Percentiles rank a stretch among this genome's conserved stretches.
Evolutionary conservation across 2,329 filamentous ascomycete species (phyloP).

Genomic region (Aspergillus sp.): DNA sequence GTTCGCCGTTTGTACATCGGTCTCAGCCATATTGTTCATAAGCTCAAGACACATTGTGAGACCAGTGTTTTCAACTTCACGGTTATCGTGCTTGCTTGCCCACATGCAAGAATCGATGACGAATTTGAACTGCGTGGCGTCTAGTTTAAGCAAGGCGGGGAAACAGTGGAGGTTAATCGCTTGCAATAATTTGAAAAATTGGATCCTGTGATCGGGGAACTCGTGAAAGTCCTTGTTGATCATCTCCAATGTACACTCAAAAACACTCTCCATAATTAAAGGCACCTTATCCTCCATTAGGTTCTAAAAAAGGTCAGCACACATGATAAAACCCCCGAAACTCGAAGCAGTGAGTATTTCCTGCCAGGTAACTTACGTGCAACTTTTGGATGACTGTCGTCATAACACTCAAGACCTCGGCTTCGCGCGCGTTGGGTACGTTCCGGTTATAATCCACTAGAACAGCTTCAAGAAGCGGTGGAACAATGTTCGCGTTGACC

Average conservation of each 20-base stretch:
- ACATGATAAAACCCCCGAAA: neutral
- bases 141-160: conserved; percentile 87
- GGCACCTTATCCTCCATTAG: conserved; percentile 99
- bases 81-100: conserved; percentile 99
- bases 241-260: conserved; percentile 98
- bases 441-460: conserved; percentile 96
- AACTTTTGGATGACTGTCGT: conserved; percentile 96
- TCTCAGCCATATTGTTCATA: conserved; percentile 95
- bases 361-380: conserved; percentile 65
- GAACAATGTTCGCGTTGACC: conserved; percentile 90
- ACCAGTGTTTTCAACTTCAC: conserved; percentile 92
- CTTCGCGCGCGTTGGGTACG: conserved; percentile 90
- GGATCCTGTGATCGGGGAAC: conserved; percentile 97
- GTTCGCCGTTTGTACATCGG: conserved; percentile 80
- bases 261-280: conserved; percentile 96
- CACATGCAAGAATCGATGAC: conserved; percentile 99
- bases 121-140: conserved; percentile 97
- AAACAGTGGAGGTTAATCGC: conserved; percentile 98
- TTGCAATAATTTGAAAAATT: conserved; percentile 96
- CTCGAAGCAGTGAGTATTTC: neutral
- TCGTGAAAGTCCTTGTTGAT: conserved; percentile 99
- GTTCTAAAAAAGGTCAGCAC: conserved; percentile 55
- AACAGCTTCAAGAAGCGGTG: conserved; percentile 90
- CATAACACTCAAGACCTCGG: conserved; percentile 96
- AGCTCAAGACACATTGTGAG: conserved; percentile 98